phyloP scores from a whole-genome alignment of 179 eudicot species.

The Vitellaria paradoxa region DNA sequence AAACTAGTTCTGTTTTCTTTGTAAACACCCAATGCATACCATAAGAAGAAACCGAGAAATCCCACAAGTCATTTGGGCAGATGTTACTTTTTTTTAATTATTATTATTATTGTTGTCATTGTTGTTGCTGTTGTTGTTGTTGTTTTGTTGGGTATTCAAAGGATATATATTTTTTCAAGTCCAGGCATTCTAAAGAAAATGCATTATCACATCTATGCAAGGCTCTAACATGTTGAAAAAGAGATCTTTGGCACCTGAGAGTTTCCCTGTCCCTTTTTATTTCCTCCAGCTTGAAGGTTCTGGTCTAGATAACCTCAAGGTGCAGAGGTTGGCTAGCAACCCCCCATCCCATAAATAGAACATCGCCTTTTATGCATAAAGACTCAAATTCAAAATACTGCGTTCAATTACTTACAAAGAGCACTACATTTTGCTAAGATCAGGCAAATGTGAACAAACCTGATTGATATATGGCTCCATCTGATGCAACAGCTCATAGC shows the following conservation, averaged over 20 bases:
- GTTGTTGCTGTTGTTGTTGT: too few species aligned
- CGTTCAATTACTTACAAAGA: neutral
- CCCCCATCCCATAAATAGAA: neutral
- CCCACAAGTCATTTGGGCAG: too few species aligned
- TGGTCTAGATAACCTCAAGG: neutral
- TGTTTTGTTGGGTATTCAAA: neutral
- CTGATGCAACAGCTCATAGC: conserved; percentile 97
- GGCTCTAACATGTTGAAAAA: neutral
- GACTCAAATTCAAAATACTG: neutral
- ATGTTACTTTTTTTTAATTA: too few species aligned
- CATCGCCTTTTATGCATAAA: neutral
- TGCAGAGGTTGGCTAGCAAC: neutral
- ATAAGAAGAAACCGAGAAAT: too few species aligned
- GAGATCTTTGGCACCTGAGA: neutral
- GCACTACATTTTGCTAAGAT: neutral
- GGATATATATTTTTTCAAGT: neutral
- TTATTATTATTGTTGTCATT: too few species aligned
- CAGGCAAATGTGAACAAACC: conserved; percentile 39
- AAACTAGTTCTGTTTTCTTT: too few species aligned
- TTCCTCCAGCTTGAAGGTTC: neutral
- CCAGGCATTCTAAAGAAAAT: neutral
- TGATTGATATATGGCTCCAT: conserved; percentile 99
- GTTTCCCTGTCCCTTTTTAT: too few species aligned
- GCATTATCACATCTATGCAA: neutral
- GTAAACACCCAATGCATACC: too few species aligned